phyloP scores from a whole-genome alignment of 1,139 yeast genomes.

The Magnusiomyces suaveolens region DNA sequence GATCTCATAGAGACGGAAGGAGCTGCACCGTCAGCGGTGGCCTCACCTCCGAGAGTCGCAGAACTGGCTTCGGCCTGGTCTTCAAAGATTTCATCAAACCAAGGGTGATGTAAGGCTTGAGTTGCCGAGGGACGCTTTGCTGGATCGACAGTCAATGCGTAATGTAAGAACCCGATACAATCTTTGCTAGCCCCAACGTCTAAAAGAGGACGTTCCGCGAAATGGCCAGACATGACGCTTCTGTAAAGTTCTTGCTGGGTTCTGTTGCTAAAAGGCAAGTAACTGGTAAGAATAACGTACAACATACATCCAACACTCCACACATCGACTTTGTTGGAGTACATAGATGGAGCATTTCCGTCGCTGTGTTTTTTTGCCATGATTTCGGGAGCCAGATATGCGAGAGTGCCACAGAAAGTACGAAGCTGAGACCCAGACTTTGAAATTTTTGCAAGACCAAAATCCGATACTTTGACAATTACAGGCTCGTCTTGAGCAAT shows the following conservation, averaged over 20 bases:
- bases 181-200: constrained; percentile 55
- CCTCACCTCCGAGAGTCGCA: neutral
- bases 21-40: neutral
- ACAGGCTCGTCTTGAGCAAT: constrained; percentile 90
- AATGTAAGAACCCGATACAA: constrained; percentile 57
- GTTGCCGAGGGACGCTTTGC: constrained; percentile 57
- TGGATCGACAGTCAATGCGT: constrained; percentile 69
- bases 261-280: constrained; percentile 85
- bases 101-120: constrained; percentile 62
- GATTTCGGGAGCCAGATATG: constrained; percentile 92
- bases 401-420: constrained; percentile 84
- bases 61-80: neutral
- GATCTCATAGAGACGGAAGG: neutral
- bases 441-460: constrained; percentile 77
- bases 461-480: constrained; percentile 80
- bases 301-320: constrained; percentile 94
- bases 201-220: constrained; percentile 67
- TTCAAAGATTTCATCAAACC: constrained; percentile 36
- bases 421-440: constrained; percentile 71
- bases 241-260: constrained; percentile 79
- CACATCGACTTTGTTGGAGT: constrained; percentile 83
- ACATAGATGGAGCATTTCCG: constrained; percentile 27
- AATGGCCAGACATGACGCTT: constrained; percentile 67
- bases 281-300: constrained; percentile 83
- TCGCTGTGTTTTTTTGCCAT: constrained; percentile 36